phyloP scores from a whole-genome alignment of 2,329 filamentous ascomycete genomes.

The Mollisia scopiformis region DNA sequence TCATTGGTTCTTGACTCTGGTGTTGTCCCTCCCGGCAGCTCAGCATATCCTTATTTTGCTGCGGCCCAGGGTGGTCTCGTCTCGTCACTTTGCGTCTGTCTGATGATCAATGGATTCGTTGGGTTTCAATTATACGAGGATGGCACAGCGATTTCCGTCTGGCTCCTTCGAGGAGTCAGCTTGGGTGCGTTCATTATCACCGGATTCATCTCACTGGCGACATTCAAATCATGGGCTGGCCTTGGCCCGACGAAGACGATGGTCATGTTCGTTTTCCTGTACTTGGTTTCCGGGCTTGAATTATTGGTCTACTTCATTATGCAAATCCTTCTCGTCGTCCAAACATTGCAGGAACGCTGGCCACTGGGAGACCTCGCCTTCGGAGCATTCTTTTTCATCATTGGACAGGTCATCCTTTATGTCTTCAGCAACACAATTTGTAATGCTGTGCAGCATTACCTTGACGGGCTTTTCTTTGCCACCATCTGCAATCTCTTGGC shows the following conservation, averaged over 20 bases:
- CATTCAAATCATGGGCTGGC: constrained; percentile 90
- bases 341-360: constrained; percentile 94
- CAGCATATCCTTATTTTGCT: constrained; percentile 87
- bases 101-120: constrained; percentile 97
- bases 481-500: constrained; percentile 91
- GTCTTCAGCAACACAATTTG: constrained; percentile 87
- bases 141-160: constrained; percentile 89
- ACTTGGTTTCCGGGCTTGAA: constrained; percentile 87
- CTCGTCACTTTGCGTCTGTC: constrained; percentile 83
- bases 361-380: constrained; percentile 90
- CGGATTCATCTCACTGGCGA: constrained; percentile 85
- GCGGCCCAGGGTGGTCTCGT: constrained; percentile 83
- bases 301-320: constrained; percentile 83
- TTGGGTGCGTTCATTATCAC: constrained; percentile 82
- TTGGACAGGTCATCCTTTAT: constrained; percentile 91
- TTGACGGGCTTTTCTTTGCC: constrained; percentile 93
- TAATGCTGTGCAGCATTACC: constrained; percentile 81
- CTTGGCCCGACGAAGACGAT: constrained; percentile 83
- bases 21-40: constrained; percentile 81
- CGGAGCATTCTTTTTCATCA: constrained; percentile 87
- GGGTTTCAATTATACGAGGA: constrained; percentile 99
- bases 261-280: constrained; percentile 88
- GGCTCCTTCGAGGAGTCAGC: constrained; percentile 83
- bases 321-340: constrained; percentile 85
- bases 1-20: constrained; percentile 92